A percentile compares a stretch with the other conserved stretches of the same genome.
Conservation (phyloP, 202 grass and related monocot genomes). For the Zoysia matrella region DNA sequence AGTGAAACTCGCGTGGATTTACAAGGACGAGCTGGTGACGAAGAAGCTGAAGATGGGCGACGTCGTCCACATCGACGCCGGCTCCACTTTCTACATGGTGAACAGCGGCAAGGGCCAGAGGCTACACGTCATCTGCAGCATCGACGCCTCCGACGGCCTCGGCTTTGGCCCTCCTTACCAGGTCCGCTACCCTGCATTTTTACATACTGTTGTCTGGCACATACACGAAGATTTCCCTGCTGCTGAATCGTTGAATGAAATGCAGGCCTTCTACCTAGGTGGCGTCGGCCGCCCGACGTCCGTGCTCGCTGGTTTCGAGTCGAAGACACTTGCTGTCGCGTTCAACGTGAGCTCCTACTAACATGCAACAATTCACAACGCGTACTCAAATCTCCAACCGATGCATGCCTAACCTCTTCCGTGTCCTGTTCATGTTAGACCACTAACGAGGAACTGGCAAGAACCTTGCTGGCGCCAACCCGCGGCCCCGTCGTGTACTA, state of each 20-base stretch:
- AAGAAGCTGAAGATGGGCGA: neutral
- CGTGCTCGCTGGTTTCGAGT: conserved; percentile 64
- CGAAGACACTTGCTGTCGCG: conserved; percentile 57
- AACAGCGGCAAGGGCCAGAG: conserved; percentile 78
- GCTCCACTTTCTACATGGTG: conserved; percentile 87
- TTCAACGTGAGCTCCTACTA: conserved; percentile 71
- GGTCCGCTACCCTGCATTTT: conserved; percentile 30
- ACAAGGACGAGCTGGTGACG: too few species aligned
- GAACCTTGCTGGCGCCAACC: conserved; percentile 32
- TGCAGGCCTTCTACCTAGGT: conserved; percentile 76
- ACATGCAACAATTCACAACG: neutral
- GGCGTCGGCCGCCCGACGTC: conserved; percentile 51
- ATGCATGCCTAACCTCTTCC: neutral
- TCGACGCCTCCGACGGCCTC: conserved; percentile 79
- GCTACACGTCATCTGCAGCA: conserved; percentile 82
- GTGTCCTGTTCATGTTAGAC: conserved; percentile 36
- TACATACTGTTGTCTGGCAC: neutral
- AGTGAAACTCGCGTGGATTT: too few species aligned
- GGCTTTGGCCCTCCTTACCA: conserved; percentile 68
- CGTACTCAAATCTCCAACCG: neutral
- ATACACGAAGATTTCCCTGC: neutral
- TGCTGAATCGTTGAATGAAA: conserved; percentile 15
- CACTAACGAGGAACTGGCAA: conserved; percentile 54
- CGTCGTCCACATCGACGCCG: conserved; percentile 77
- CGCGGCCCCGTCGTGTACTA: conserved; percentile 61